Base-by-base conservation (phyloP, 305 asterid species). In the Striga hermonthica region DNA sequence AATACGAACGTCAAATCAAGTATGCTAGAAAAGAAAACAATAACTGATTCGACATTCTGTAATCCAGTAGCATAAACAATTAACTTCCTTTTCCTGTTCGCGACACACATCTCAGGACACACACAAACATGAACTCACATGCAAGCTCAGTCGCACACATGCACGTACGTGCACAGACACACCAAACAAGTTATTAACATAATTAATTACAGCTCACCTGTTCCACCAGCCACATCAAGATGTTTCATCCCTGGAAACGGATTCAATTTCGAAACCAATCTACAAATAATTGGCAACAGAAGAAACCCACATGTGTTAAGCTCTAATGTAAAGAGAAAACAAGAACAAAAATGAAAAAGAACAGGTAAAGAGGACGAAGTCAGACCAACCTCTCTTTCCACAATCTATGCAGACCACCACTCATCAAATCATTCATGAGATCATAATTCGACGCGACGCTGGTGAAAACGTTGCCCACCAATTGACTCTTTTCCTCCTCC, bases 151-250 rank as follows among this genome's bases (percentile, higher is more conserved):
- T 22, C 31, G 31, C 31, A 22, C 31, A 22, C 31, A 22, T 60
- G 44, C 7, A n/a, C 71, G 59, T 55, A 50, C 31, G 2, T 22
- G 2, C 1, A 22, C 31, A 22, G 31, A 22, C 31, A 22, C 31
- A 57, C 11, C 53, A 48, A 59, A 15, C 64, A 72, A 44, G 48
- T 48, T 28, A 43, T 61, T 9, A 36, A 48, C 61, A 65, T 65
- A 64, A n/a, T 11, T 16, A 61, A 50, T 7, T 22, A 6, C 15
- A 68, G 48, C 59, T 72, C 76, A 89, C 96, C 97, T 74, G 98
- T 92, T 69, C 98, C 97, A 71, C 97, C 98, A 61, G 98, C 98
- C 77, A 92, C 97, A 79, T 92, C 98, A 56, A 92, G 96, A 81
- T 89, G 98, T 82, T 86, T 89, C 89, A 86, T 92, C 63, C 98